Evolutionary conservation across 768 basidiomycete species (phyloP).

Genomic region (Chalciporus pseudorubinellus): DNA sequence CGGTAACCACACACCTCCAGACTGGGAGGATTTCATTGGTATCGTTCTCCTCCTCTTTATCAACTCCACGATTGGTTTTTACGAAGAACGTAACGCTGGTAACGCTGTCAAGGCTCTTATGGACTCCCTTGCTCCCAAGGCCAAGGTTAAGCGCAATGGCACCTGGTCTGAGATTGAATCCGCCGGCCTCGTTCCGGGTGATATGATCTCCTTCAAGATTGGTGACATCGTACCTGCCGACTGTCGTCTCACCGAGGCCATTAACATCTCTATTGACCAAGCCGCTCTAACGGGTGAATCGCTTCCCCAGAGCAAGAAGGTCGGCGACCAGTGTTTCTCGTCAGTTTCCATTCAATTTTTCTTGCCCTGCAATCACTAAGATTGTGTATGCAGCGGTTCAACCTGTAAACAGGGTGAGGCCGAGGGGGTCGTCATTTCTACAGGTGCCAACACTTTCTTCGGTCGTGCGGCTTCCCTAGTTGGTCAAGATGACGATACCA

Average conservation of each 20-base stretch:
- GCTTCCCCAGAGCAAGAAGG: constrained; percentile 88
- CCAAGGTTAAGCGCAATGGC: constrained; percentile 85
- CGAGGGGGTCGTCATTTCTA: constrained; percentile 97
- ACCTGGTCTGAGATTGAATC: constrained; percentile 91
- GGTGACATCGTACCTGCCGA: constrained; percentile 98
- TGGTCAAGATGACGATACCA: constrained; percentile 96
- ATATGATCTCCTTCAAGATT: constrained; percentile 97
- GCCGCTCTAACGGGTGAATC: constrained; percentile 98
- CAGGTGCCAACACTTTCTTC: constrained; percentile 98
- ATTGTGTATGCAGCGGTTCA: constrained; percentile 60
- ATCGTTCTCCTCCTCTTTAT: constrained; percentile 87
- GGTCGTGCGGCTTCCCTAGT: constrained; percentile 97
- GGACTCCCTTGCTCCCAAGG: constrained; percentile 99
- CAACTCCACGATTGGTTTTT: constrained; percentile 98
- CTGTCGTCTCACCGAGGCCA: constrained; percentile 92
- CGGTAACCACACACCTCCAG: constrained; percentile 80
- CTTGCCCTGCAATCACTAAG: background rate
- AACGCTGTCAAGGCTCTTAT: constrained; percentile 99
- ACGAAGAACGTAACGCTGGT: constrained; percentile 95
- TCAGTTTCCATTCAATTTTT: constrained; percentile 40
- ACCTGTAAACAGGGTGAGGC: constrained; percentile 99
- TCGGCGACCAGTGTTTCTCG: constrained; percentile 98
- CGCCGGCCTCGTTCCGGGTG: constrained; percentile 86
- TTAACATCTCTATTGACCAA: constrained; percentile 98
- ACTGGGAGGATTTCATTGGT: constrained; percentile 98